Base-by-base conservation (phyloP, 2,329 filamentous ascomycete species). In the Botrytis tulipae region DNA sequence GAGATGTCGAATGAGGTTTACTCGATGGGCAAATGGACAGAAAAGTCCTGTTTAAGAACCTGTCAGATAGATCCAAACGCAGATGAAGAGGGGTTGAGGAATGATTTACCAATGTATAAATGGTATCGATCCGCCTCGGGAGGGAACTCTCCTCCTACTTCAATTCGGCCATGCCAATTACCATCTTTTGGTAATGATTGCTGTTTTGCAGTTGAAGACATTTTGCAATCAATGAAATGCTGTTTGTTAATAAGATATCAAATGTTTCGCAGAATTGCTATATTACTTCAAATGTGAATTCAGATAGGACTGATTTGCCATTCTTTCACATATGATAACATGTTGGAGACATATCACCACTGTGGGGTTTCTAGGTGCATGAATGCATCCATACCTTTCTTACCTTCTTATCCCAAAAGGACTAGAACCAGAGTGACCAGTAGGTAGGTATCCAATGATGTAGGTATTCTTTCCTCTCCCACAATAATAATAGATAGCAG, bases 1-100 rank as follows among this genome's bases (percentile, higher is more conserved):
- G 79, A 98, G 87, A 81, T 93, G 92, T 74, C 94, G 88, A 5
- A 92, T 92, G 78, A 98, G 97, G 77, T 98, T 86, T 0, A 93
- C 92, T 62, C 95, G 90, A 80, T 93, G 93, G 18, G 95, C 76
- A 75, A 71, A 75, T 7, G 72, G 72, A 60, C 75, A 76, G 35
- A 74, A 70, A 9, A 73, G 60, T 57, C 71, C 71, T 37, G 68
- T 70, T 54, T 42, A 60, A 22, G 70, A 29, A 4, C 42, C 62
- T 61, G 73, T 63, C 42, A 29, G 40, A 20, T 9, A 4, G 22
- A 6, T 61, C 22, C 35, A 37, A 29, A 60, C 35, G 37, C 42
- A 60, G 22, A n/a, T 60, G 46, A 12, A 57, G 48, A 61, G 18
- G 48, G 29, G 14, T 25, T 16, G 25, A 40, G 32, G 25, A 10